Base-by-base conservation (phyloP, 208 protist genomes). In the Porcisia hertigi region DNA sequence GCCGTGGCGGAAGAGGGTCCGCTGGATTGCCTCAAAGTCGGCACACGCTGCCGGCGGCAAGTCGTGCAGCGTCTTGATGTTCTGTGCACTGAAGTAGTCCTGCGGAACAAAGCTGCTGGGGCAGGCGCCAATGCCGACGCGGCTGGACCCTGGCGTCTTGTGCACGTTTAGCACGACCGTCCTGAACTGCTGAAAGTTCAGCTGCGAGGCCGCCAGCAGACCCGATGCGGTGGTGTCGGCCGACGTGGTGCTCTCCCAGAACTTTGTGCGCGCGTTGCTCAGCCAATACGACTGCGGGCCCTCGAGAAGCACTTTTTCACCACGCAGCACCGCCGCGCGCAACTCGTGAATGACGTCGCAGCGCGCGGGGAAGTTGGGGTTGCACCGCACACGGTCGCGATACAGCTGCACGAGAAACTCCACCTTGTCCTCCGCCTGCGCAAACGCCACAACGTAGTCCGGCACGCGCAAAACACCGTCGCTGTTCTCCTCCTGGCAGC, bases 251-350 rank as follows among this genome's bases (percentile, higher is more conserved):
- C 92, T 96, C 57, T 88, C 92, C 93, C 95, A 98, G 78, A 98
- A 98, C 84, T 97, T 97, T 60, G 97, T 93, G 59, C 92, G 85
- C 12, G 91, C 89, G 80, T 98, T 98, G 81, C 90, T 96, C 14
- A 98, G 86, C 91, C 93, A 98, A 81, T 97, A 98, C 2, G 95
- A 97, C 82, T 98, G 95, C 41, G 95, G 95, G 16, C 95, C 95
- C 81, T 98, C 95, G 23, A 98, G 76, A 47, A 98, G 79, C 41
- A 98, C 81, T 75, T 98, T 97, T 75, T 96, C 91, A 25, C 92
- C 91, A 7, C 83, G 83, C 75, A 77, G 66, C 45, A 98, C 55
- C 25, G 95, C 91, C 14, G 76, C 59, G 54, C 86, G 90, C 60
- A 98, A 73, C 75, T 93, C 90, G 83, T 96, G 88, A 36, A 86